Base-by-base conservation (phyloP, 2,329 filamentous ascomycete genomes). In the Neonectria punicea region DNA sequence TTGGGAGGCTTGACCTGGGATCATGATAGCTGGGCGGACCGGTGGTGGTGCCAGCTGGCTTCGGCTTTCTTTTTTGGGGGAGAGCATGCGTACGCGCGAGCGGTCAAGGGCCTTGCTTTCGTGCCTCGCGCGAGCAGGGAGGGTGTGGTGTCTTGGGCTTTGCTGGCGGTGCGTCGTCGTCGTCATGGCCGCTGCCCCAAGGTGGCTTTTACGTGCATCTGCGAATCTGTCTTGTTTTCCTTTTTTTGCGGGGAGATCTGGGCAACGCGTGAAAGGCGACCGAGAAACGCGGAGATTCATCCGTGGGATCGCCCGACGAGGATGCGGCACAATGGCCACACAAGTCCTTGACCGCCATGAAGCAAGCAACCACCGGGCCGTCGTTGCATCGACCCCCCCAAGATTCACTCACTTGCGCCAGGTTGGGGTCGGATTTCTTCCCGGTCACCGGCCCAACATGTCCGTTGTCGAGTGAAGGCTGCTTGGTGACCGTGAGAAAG, bases 371-470 rank as follows among this genome's bases (percentile, higher is more conserved):
- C 20, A 8, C 13, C 22, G 55, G 55, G 43, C 55, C 44, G 55
- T 11, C 16, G 47, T 63, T 54, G 25, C 60, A 53, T 57, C 47
- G 20, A 30, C 28, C 30, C 30, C 30, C 30, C 30, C 30, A 30
- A 10, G 30, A 30, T 30, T 30, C 30, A 30, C 30, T 30, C 30
- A 30, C 30, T 20, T 20, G 32, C 2, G 8, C 20, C n/a, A 22
- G 16, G 36, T 16, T 30, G 53, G 53, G 53, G 55, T 63, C 61
- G 55, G 61, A 28, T 54, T 63, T 63, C 61, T 63, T 63, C 43
- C 55, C 61, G 61, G 61, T 39, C 61, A 43, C 53, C 56, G 41
- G 46, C 28, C 59, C 41, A 46, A 20, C 36, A 43, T 20, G 39
- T 22, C 61, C 55, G 56, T 55, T 4, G 43, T 44, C 28, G 53